Evolutionary conservation across 1,284 basidiomycete species (phyloP).

Genomic region (Kwoniella shivajii): DNA sequence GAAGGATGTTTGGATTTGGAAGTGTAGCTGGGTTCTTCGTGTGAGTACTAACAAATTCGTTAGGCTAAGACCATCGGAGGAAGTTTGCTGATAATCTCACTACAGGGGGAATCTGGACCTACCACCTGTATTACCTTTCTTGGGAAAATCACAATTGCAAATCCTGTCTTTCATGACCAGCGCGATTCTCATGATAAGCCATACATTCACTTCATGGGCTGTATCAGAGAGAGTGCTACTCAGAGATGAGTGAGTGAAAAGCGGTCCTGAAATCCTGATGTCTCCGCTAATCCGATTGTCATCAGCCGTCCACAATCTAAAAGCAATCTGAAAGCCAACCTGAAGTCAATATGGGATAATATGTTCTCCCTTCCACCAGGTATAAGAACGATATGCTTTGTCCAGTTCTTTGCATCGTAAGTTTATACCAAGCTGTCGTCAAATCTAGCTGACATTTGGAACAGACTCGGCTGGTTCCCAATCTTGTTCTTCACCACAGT

Average conservation of each 20-base stretch:
- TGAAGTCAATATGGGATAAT: slow-evolving; percentile 64
- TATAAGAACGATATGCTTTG: slow-evolving; percentile 75
- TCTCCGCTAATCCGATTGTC: neutral
- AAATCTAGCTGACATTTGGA: slow-evolving; percentile 6
- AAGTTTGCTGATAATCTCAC: neutral
- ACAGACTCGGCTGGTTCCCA: slow-evolving; percentile 86
- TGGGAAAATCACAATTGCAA: slow-evolving; percentile 77
- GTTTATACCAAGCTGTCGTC: slow-evolving; percentile 40
- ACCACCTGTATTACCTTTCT: slow-evolving; percentile 61
- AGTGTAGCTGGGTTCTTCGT: slow-evolving; percentile 82
- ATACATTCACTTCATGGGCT: slow-evolving; percentile 62
- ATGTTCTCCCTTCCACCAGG: slow-evolving; percentile 68
- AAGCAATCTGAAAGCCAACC: slow-evolving; percentile 35
- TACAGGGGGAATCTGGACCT: slow-evolving; percentile 71
- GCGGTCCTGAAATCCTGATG: too few species aligned
- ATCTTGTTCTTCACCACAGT: slow-evolving; percentile 82
- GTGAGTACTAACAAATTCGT: slow-evolving; percentile 57
- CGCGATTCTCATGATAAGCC: slow-evolving; percentile 54
- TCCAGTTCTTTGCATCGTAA: slow-evolving; percentile 77
- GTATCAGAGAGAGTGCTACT: slow-evolving; percentile 79
- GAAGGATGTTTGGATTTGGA: slow-evolving; percentile 80
- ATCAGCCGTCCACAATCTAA: slow-evolving; percentile 49
- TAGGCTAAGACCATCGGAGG: neutral
- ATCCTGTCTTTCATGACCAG: slow-evolving; percentile 62
- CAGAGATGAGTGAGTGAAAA: slow-evolving; percentile 56